A percentile compares a stretch with the other conserved stretches of the same genome.
These are phyloP conservation scores for Blastocystis sp. DNA, from an alignment of 352 stramenopile species.

Conservation along the genomic window DNA sequence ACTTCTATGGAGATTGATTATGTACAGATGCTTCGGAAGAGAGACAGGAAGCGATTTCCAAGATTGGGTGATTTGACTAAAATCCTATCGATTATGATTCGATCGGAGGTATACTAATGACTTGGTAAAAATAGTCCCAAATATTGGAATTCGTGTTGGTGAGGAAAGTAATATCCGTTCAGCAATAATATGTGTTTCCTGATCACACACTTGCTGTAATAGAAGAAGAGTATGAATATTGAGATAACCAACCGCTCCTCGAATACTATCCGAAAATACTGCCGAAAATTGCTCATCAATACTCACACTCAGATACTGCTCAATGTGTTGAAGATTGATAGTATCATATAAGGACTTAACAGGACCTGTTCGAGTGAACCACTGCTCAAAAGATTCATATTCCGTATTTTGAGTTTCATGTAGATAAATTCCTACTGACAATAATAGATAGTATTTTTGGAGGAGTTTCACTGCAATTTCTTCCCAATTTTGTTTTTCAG, in stretches of 20 bases:
- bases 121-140: slow-evolving; percentile 40
- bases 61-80: not conserved
- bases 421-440: slow-evolving; percentile 10
- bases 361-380: not conserved
- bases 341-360: slow-evolving; percentile 4
- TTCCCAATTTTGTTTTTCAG: slow-evolving; percentile 19
- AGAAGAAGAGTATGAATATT: slow-evolving; percentile 45
- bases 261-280: not conserved
- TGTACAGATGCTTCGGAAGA: not conserved
- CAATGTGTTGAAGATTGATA: slow-evolving; percentile 38
- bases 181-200: slow-evolving; percentile 12
- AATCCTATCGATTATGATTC: not conserved
- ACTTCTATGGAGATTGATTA: slow-evolving; percentile 54
- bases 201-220: slow-evolving; percentile 26
- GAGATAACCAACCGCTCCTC: not conserved
- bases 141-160: not conserved
- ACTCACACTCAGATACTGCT: slow-evolving; percentile 31
- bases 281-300: not conserved
- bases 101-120: not conserved
- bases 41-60: not conserved
- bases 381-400: not conserved
- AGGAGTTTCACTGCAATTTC: slow-evolving; percentile 13
- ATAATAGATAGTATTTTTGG: slow-evolving; percentile 37
- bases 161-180: not conserved
- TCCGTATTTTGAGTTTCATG: slow-evolving; percentile 30